Base-by-base conservation (phyloP, 495 filamentous ascomycete species). In the Patellaria atrata region DNA sequence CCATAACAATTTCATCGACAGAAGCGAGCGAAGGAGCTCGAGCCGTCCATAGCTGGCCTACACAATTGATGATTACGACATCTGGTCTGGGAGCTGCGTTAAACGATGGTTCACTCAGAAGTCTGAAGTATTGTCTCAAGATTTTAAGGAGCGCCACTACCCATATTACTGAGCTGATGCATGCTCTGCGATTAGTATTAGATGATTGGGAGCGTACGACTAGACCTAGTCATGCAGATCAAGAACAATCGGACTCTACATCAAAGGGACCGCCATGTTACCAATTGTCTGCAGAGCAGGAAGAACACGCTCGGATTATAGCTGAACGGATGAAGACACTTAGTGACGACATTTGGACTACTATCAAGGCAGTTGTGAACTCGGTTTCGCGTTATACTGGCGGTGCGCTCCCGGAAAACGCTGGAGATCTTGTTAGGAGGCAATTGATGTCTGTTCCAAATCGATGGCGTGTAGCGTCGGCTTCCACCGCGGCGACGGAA, bases 51-150 rank as follows among this genome's bases (percentile, higher is more conserved):
- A 74, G 66, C 19, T 91, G 82, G 84, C 73, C 77, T 45, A 77
- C 76, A 7, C 71, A 80, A 22, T 61, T 96, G 10, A 72, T 91
- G 14, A 75, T 91, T 40, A 76, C 75, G 10, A 91, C 85, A 0
- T 86, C 80, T 0, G 83, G 82, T 0, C 62, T 94, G 2, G 77
- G 82, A 21, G 75, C 85, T 13, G 83, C 87, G 0, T 80, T 96
- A 67, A 85, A 75, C 47, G 80, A 91, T 14, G 77, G 83, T 47
- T 85, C 78, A 28, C 59, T 91, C 9, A 63, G 69, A 9, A 81
- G 71, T 38, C 60, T 96, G 17, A 77, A 76, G 46, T 82, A 76
- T 45, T 89, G 81, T 45, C 59, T 94, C 11, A 63, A 66, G 13
- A 76, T 77, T 64, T 62, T 94, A n/a, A 65, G 70, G 27, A 71